phyloP scores from a whole-genome alignment of 257 asterid species.

The Fraxinus anomala region DNA sequence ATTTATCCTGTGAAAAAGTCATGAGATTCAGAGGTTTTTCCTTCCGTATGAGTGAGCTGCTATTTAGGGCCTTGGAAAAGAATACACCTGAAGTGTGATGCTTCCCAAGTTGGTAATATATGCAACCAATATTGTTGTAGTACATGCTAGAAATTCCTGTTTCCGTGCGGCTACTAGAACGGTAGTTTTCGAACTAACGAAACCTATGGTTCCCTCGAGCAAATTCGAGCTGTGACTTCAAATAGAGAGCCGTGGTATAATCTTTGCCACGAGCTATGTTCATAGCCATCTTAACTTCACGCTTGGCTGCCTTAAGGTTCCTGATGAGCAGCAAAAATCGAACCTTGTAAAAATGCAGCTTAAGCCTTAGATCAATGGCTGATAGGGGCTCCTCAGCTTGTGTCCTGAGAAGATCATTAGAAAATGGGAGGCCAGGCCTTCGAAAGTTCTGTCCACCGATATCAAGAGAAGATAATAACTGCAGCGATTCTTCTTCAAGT shows the following conservation, averaged over 20 bases:
- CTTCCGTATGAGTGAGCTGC: constrained; percentile 48
- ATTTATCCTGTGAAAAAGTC: constrained; percentile 65
- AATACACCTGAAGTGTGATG: constrained; percentile 65
- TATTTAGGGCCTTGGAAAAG: constrained; percentile 72
- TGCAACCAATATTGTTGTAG: constrained; percentile 89
- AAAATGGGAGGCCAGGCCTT: constrained; percentile 57
- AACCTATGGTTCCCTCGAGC: constrained; percentile 77
- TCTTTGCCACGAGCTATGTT: constrained; percentile 78
- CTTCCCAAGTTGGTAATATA: constrained; percentile 72
- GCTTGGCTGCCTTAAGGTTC: constrained; percentile 88
- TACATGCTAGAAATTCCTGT: constrained; percentile 67
- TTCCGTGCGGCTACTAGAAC: constrained; percentile 58
- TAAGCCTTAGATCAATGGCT: constrained; percentile 61
- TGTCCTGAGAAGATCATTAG: constrained; percentile 49
- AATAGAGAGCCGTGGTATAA: constrained; percentile 68
- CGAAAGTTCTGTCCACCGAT: constrained; percentile 51
- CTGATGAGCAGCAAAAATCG: constrained; percentile 67
- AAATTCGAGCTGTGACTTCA: constrained; percentile 92
- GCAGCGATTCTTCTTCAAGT: constrained; percentile 74
- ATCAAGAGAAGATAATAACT: constrained; percentile 62
- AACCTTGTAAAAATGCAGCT: constrained; percentile 80
- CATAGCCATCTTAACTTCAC: constrained; percentile 93
- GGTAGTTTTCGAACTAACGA: no score
- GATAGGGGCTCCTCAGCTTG: constrained; percentile 65
- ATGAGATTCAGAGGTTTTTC: constrained; percentile 67